phyloP scores from a whole-genome alignment of 495 filamentous ascomycete species.

The Choiromyces venosus region DNA sequence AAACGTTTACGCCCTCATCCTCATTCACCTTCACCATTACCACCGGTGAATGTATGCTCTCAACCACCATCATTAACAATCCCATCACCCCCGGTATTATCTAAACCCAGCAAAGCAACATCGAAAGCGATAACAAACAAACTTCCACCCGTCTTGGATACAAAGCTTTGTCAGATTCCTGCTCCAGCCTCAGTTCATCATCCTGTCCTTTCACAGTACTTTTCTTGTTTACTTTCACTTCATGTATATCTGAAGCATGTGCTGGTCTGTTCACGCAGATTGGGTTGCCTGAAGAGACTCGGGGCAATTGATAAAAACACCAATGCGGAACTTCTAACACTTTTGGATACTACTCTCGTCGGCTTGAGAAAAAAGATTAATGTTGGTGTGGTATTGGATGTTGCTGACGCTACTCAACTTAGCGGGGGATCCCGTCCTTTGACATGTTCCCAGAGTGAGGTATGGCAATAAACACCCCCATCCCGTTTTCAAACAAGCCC shows the following conservation, averaged over 20 bases:
- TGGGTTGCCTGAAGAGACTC: slow-evolving; percentile 49
- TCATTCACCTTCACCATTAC: not conserved
- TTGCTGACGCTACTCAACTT: slow-evolving; percentile 43
- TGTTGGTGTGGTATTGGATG: slow-evolving; percentile 47
- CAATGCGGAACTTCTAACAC: slow-evolving; percentile 23
- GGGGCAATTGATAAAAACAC: slow-evolving; percentile 18
- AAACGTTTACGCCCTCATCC: not conserved
- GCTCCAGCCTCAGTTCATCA: slow-evolving; percentile 47
- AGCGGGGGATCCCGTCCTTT: slow-evolving; percentile 20
- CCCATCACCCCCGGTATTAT: not conserved
- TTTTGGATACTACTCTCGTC: slow-evolving; percentile 37
- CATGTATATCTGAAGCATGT: slow-evolving; percentile 62
- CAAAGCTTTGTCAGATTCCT: slow-evolving; percentile 5
- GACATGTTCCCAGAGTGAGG: slow-evolving; percentile 25
- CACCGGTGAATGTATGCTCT: slow-evolving; percentile 7
- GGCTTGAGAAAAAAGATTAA: slow-evolving; percentile 38
- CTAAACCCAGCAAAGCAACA: slow-evolving; percentile 23
- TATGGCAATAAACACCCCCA: slow-evolving; percentile 9
- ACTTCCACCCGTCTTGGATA: slow-evolving; percentile 5
- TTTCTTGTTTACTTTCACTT: slow-evolving; percentile 60
- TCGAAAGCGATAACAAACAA: not conserved
- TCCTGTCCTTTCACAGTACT: slow-evolving; percentile 70
- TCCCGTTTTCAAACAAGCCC: not conserved
- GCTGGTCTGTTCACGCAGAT: slow-evolving; percentile 52
- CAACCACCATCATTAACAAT: not conserved